Conservation (phyloP, 2,329 filamentous ascomycete species). For the Endoconidiophora polonica region DNA sequence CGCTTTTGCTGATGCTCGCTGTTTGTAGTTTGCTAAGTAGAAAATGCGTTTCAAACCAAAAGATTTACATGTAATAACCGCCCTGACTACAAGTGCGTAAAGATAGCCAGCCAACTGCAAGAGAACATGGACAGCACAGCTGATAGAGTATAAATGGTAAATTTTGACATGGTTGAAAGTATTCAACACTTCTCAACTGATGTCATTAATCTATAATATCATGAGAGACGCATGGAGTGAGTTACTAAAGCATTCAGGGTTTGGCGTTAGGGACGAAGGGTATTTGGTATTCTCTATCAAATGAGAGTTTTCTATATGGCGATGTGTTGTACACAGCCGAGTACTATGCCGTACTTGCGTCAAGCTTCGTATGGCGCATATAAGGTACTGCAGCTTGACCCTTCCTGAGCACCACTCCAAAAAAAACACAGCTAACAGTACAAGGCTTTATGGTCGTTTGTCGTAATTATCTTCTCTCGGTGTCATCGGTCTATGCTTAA, state of each 20-base stretch:
- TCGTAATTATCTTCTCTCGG: slow-evolving; percentile 4
- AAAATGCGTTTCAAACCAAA: no score
- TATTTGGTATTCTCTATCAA: slow-evolving; percentile 11
- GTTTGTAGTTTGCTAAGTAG: no score
- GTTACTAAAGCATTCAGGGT: no score
- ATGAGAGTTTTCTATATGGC: slow-evolving; percentile 11
- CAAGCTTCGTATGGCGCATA: neutral
- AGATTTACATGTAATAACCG: no score
- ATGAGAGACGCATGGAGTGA: no score
- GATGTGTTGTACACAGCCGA: slow-evolving; percentile 13
- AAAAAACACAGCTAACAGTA: slow-evolving; percentile 6
- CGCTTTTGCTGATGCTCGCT: no score
- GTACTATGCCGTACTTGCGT: neutral
- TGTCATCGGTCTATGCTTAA: neutral
- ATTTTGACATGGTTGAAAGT: no score
- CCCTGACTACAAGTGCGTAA: no score
- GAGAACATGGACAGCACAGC: neutral
- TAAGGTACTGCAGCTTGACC: neutral
- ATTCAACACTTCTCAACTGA: no score
- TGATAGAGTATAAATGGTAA: no score
- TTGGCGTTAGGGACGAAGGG: neutral
- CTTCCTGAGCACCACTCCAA: neutral
- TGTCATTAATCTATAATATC: no score
- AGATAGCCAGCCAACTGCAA: neutral
- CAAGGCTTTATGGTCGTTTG: slow-evolving; percentile 7